A percentile compares a stretch with the other conserved stretches of the same genome.
These are phyloP conservation scores for Avena atlantica DNA, from an alignment of 176 grass and related monocot genomes.

Conservation along the genomic window DNA sequence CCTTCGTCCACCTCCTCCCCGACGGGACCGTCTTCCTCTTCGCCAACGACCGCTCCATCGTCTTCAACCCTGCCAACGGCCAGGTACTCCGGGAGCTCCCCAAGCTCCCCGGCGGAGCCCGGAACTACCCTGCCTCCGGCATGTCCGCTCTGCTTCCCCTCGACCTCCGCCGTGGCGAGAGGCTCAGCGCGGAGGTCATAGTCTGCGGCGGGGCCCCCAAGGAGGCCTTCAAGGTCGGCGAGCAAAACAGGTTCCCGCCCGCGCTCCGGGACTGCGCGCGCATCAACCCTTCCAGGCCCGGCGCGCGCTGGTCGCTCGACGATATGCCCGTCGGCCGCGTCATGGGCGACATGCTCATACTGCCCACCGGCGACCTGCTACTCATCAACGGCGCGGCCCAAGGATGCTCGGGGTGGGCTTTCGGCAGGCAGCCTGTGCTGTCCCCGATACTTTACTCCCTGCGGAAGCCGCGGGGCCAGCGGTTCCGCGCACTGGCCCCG, in stretches of 20 bases:
- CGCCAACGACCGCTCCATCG: conserved; percentile 75
- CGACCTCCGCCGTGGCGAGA: conserved; percentile 49
- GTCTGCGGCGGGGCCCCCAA: conserved; percentile 68
- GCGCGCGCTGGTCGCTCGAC: conserved; percentile 61
- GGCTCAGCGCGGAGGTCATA: conserved; percentile 69
- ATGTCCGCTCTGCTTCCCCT: conserved; percentile 82
- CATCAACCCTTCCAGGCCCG: conserved; percentile 61
- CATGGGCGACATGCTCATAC: conserved; percentile 80
- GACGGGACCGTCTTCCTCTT: conserved; percentile 86
- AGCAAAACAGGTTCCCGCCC: conserved; percentile 45
- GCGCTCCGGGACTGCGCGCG: conserved; percentile 66
- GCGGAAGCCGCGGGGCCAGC: conserved; percentile 35
- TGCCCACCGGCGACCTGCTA: conserved; percentile 77
- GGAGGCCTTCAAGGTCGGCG: conserved; percentile 61
- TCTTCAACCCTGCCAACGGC: conserved; percentile 52
- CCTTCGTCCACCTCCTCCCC: conserved; percentile 81
- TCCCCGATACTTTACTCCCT: conserved; percentile 49
- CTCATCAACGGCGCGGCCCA: conserved; percentile 74
- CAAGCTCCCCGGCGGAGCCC: conserved; percentile 53
- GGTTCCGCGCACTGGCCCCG: conserved; percentile 61
- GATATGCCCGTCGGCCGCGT: conserved; percentile 65
- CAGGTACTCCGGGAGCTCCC: conserved; percentile 68
- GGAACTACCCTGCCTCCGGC: conserved; percentile 85
- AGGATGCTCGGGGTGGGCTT: conserved; percentile 78
- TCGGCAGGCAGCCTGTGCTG: conserved; percentile 58